Percentiles rank a stretch among this genome's conserved stretches.
These are phyloP conservation scores for Phycomyces nitens DNA, from an alignment of 192 early-diverging fungal species.

Conservation along the genomic window DNA sequence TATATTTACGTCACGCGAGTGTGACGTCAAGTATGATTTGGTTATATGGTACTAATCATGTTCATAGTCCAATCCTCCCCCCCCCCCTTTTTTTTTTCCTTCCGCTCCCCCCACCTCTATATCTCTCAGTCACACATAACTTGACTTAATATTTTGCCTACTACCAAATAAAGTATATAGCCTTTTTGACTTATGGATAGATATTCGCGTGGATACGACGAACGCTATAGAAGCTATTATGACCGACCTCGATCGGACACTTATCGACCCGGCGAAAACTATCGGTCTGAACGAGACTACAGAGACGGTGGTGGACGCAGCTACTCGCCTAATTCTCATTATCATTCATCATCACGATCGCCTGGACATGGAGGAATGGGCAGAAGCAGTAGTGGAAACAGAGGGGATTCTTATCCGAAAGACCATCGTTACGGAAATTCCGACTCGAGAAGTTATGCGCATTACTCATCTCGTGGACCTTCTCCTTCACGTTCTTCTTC, in stretches of 20 bases:
- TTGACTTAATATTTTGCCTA: not conserved
- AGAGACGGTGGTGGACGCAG: conserved; percentile 15
- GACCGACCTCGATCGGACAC: conserved; percentile 31
- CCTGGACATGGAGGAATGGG: not conserved
- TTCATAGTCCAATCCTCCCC: no score
- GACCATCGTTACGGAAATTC: conserved; percentile 13
- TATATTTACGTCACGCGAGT: no score
- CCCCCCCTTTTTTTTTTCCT: no score
- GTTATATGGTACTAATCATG: no score
- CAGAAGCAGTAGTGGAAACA: not conserved
- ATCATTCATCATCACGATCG: conserved; percentile 15
- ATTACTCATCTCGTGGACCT: conserved; percentile 12
- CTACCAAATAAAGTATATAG: not conserved
- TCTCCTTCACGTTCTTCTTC: conserved; percentile 16
- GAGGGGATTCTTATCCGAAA: not conserved
- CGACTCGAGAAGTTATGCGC: conserved; percentile 1
- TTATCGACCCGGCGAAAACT: conserved; percentile 27
- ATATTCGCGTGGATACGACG: conserved; percentile 29
- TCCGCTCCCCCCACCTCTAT: no score
- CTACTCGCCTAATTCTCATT: conserved; percentile 6
- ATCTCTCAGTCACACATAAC: no score
- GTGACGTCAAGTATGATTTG: no score
- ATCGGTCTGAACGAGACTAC: conserved; percentile 26
- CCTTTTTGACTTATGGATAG: conserved; percentile 21
- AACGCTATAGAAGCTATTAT: conserved; percentile 31